Evolutionary conservation across 306 rosid genomes (phyloP).

Genomic region (Lablab purpureus): DNA sequence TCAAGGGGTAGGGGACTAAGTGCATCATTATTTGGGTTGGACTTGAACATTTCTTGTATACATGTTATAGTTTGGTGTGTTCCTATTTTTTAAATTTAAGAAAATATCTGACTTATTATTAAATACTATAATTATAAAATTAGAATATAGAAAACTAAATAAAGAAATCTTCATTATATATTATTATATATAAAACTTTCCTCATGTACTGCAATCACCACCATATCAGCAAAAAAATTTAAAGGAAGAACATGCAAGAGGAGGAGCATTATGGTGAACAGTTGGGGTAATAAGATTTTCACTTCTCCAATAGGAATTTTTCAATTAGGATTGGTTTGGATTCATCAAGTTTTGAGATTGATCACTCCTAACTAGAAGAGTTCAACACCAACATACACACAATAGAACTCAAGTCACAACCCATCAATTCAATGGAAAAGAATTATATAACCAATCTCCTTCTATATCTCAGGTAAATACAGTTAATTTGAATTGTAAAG

Average conservation of each 20-base stretch:
- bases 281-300: no score
- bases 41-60: neutral
- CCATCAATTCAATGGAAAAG: slow-evolving; percentile 41
- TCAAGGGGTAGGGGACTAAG: neutral
- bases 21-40: neutral
- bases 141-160: no score
- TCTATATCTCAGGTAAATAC: slow-evolving; percentile 44
- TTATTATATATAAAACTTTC: neutral
- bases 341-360: no score
- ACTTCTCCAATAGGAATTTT: no score
- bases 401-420: slow-evolving; percentile 20
- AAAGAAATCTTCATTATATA: no score
- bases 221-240: no score
- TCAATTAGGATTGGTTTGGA: no score
- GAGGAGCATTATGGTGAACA: neutral
- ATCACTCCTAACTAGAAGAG: neutral
- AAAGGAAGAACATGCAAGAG: neutral
- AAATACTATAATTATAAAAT: no score
- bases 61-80: no score
- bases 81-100: no score
- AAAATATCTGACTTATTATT: no score
- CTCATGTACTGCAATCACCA: no score
- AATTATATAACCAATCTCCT: slow-evolving; percentile 45
- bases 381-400: slow-evolving; percentile 10
- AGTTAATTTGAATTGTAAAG: slow-evolving; percentile 47